Conservation (phyloP, 2,329 filamentous ascomycete species). For the Graphilbum fragrans region DNA sequence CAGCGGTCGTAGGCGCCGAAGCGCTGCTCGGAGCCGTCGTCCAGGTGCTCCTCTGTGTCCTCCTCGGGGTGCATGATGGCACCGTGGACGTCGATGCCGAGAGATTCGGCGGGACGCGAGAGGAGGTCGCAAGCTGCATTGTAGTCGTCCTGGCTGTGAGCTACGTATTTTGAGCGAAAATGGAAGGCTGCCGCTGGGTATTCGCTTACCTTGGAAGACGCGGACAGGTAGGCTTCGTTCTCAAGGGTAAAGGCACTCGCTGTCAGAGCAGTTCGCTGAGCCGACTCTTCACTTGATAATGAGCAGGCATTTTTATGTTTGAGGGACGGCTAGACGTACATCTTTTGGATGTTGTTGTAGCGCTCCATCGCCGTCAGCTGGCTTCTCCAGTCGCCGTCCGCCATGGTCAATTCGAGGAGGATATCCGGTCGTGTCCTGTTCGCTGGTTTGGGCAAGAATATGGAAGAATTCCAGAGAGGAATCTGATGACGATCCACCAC, state of each 20-base stretch:
- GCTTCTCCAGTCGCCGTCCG: slow-evolving; percentile 31
- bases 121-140: slow-evolving; percentile 26
- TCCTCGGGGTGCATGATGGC: slow-evolving; percentile 3
- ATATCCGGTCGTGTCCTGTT: too few relatives aligned
- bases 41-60: neutral
- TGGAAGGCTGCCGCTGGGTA: neutral
- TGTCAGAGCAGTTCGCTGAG: slow-evolving; percentile 13
- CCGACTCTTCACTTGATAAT: slow-evolving; percentile 9
- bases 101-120: neutral
- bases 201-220: slow-evolving; percentile 41
- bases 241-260: slow-evolving; percentile 53
- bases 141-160: slow-evolving; percentile 44
- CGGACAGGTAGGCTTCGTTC: slow-evolving; percentile 46
- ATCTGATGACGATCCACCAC: too few relatives aligned
- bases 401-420: too few relatives aligned
- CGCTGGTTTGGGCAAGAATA: too few relatives aligned
- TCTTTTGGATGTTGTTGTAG: slow-evolving; percentile 48
- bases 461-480: too few relatives aligned
- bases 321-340: slow-evolving; percentile 30
- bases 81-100: slow-evolving; percentile 1
- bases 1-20: slow-evolving; percentile 45
- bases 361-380: slow-evolving; percentile 45
- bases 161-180: slow-evolving; percentile 3
- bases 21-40: slow-evolving; percentile 21
- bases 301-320: slow-evolving; percentile 3